Base-by-base conservation (phyloP, 192 early-diverging fungal genomes). In the Backusella circina region DNA sequence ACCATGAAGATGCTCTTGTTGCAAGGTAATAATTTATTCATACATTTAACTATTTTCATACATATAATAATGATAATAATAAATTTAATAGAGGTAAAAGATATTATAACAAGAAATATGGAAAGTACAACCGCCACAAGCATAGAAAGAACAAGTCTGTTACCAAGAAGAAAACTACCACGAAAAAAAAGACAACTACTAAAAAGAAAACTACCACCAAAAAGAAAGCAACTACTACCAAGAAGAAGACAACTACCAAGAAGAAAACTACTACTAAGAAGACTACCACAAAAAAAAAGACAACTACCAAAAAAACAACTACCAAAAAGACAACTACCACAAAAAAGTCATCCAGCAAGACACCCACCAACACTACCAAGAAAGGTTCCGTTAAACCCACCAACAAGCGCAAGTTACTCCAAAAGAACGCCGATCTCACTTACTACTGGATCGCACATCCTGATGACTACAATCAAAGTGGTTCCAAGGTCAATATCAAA, bases 401-500 rank as follows among this genome's bases (percentile, higher is more conserved):
- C 26, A 73, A 79, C 21, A 65, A 74, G 9, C 72, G 76, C 21
- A 77, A 82, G 67, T 37, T 75, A 8, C 57, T 82, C 32, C 80
- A 82, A 69, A 75, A 65, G n/a, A 18, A 23, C 2, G 66, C 69
- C 23, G 80, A 70, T 8, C 74, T 82, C 31, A 82, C 80, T 23
- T 82, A 82, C 65, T 82, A 82, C 69, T 82, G 80, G 80, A 82
- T 82, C 72, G 80, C 80, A 65, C 47, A 67, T 37, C 77, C 72
- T 26, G 57, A 69, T 51, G 73, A 75, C 16, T 82, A 82, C 57
- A 54, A 37, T 1, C 16, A 30, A 12, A 51, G 36, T 0, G 73
- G 76, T 8, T 67, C 67, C 38, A 66, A 37, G 31, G 74, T 78
- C 26, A 41, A 47, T n/a, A 39, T 82, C 69, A 78, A 75, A 38